phyloP scores from a whole-genome alignment of 352 stramenopile genomes.

The Phytophthora citricola region DNA sequence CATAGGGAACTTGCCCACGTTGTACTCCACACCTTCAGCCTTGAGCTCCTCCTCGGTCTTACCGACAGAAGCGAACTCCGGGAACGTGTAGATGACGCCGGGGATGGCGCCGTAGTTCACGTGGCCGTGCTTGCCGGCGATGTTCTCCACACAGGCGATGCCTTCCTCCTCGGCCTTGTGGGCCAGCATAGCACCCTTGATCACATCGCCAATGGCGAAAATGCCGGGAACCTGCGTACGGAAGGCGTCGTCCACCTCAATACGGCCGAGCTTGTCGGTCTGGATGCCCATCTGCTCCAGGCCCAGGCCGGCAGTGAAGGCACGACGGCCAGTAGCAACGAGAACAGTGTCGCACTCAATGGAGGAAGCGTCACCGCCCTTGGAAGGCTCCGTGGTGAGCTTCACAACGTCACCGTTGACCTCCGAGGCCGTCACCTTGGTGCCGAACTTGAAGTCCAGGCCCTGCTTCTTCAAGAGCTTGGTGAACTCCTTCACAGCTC shows the following conservation, averaged over 20 bases:
- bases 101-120: conserved; percentile 99
- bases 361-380: conserved; percentile 55
- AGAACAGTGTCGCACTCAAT: conserved; percentile 87
- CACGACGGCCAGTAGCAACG: conserved; percentile 92
- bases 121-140: conserved; percentile 97
- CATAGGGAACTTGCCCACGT: conserved; percentile 98
- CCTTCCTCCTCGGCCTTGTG: conserved; percentile 99
- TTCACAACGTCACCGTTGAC: conserved; percentile 94
- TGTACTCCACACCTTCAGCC: conserved; percentile 94
- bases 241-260: conserved; percentile 98
- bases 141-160: conserved; percentile 97
- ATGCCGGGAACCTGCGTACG: conserved; percentile 94
- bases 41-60: conserved; percentile 99
- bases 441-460: conserved; percentile 98
- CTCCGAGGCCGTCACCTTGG: conserved; percentile 96
- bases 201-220: conserved; percentile 98
- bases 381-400: conserved; percentile 94
- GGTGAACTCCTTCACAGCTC: conserved; percentile 97
- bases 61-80: conserved; percentile 95
- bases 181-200: conserved; percentile 98
- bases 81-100: conserved; percentile 98
- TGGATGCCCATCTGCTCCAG: conserved; percentile 98
- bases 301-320: conserved; percentile 96
- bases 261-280: conserved; percentile 96
- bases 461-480: conserved; percentile 99